phyloP scores from a whole-genome alignment of 1,284 basidiomycete species.

The Puccinia novopanici region DNA sequence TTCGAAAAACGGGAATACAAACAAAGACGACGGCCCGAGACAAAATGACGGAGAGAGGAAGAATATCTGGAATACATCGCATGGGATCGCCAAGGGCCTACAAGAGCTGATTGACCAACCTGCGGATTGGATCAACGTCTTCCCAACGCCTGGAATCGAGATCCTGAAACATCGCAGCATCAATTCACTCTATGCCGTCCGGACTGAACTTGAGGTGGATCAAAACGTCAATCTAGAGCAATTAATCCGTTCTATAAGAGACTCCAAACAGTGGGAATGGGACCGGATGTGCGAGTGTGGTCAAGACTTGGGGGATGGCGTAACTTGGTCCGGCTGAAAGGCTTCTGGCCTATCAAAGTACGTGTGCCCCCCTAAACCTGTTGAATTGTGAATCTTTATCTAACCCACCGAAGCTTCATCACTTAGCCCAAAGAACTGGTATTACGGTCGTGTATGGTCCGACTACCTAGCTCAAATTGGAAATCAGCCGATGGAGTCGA shows the following conservation, averaged over 20 bases:
- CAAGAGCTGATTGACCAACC: conserved; percentile 21
- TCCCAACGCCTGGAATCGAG: conserved; percentile 17
- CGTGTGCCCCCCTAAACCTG: neutral
- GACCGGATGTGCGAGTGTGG: conserved; percentile 41
- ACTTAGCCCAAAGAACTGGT: conserved; percentile 37
- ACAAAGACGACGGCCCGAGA: neutral
- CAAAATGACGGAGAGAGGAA: neutral
- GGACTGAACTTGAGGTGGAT: conserved; percentile 17
- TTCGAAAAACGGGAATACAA: no score
- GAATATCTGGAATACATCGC: neutral
- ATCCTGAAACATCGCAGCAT: conserved; percentile 22
- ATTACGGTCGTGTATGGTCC: conserved; percentile 7
- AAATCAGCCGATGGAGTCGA: neutral
- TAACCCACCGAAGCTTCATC: neutral
- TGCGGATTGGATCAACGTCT: conserved; percentile 17
- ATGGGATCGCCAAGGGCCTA: conserved; percentile 6
- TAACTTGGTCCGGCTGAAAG: conserved; percentile 36
- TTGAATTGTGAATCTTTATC: neutral
- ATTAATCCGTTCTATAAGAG: conserved; percentile 7
- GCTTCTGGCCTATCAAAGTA: conserved; percentile 45
- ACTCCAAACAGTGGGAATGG: conserved; percentile 45
- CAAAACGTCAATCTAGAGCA: conserved; percentile 13
- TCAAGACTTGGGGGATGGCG: conserved; percentile 23
- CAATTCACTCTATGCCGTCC: conserved; percentile 22
- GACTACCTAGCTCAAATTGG: conserved; percentile 2